Percentiles rank a stretch among this genome's conserved stretches.
These are phyloP conservation scores for Sporothrix sp. DNA, from an alignment of 2,329 filamentous ascomycete genomes.

Conservation along the genomic window DNA sequence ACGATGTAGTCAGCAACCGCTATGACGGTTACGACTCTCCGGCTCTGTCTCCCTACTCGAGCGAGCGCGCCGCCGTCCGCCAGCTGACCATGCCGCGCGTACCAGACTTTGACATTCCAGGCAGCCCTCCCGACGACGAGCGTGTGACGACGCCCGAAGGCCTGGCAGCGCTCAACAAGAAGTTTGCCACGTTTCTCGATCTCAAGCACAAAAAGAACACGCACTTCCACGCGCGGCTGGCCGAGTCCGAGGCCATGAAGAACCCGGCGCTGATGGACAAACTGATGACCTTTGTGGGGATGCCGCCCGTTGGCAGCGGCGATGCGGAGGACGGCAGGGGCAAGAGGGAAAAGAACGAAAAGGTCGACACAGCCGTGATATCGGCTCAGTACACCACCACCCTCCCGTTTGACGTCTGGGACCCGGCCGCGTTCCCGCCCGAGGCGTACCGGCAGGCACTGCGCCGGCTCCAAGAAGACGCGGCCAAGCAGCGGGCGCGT, in stretches of 20 bases:
- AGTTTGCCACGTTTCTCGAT: slow-evolving; percentile 63
- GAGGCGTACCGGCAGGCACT: slow-evolving; percentile 44
- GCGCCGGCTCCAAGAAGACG: slow-evolving; percentile 37
- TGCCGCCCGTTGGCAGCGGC: slow-evolving; percentile 28
- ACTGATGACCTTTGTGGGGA: slow-evolving; percentile 57
- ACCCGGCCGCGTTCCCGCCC: slow-evolving; percentile 45
- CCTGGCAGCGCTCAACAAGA: slow-evolving; percentile 41
- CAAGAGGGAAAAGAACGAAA: slow-evolving; percentile 12
- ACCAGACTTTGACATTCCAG: slow-evolving; percentile 64
- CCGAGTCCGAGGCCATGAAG: slow-evolving; percentile 54
- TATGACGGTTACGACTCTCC: slow-evolving; percentile 11
- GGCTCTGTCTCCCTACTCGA: slow-evolving; percentile 55
- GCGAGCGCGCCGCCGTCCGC: slow-evolving; percentile 53
- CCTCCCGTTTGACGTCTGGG: slow-evolving; percentile 45
- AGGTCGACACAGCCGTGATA: neutral
- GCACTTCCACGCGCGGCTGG: slow-evolving; percentile 70
- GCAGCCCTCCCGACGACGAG: slow-evolving; percentile 58
- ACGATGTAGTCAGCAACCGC: neutral
- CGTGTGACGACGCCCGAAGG: slow-evolving; percentile 35
- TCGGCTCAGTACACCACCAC: slow-evolving; percentile 54
- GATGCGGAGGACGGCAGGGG: slow-evolving; percentile 20
- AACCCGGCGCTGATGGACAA: slow-evolving; percentile 67
- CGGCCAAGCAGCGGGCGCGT: slow-evolving; percentile 36
- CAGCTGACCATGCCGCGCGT: slow-evolving; percentile 64
- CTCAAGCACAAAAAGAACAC: slow-evolving; percentile 62